Evolutionary conservation across 192 early-diverging fungal species (phyloP), one percentile per base, ranked within the genome.

Genomic region (Glomus cerebriforme): DNA sequence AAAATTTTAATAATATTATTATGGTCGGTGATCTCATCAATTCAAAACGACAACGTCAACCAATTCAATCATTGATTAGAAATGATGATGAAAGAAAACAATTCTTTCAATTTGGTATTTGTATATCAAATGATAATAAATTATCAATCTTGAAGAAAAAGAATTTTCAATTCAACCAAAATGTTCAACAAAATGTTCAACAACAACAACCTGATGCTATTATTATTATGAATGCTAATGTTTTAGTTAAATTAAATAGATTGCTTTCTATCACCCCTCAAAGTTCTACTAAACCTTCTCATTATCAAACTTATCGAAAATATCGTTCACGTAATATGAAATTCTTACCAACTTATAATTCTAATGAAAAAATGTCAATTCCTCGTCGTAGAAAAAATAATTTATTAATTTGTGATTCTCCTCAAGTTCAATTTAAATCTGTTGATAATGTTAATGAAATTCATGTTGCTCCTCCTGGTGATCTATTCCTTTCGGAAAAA

Each of bases 401-500:
- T 19, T 54, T 54, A 4, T 54, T 54, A 54, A 54, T 54, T 54
- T 54, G 49, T 54, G 49, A 54, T 22, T 54, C 49, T 54, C 49
- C 49, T 54, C 49, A 54, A 22, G 17, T 22, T 22, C 17, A 54
- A 54, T 7, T 54, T 6, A 54, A 54, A 54, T 22, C 15, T 22
- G 3, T 17, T 54, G 17, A 54, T 0, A 22, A 22, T 22, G 3
- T 7, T 54, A 22, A 17, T 15, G 65, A 67, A 19, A 3, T 67
- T 67, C 7, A 34, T n/a, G 65, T 67, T 8, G 65, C 65, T 3
- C 29, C 65, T n/a, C 65, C 65, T 34, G n/a, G 65, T 34, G 65
- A 67, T 67, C 12, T 67, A 35, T 67, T 67, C 34, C 65, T 67
- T n/a, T 29, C 27, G 34, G 34, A 29, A 67, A 67, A 67, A 29